These are phyloP conservation scores for Pinus albicaulis DNA, from an alignment of 75 land plant species.

Conservation along the genomic window DNA sequence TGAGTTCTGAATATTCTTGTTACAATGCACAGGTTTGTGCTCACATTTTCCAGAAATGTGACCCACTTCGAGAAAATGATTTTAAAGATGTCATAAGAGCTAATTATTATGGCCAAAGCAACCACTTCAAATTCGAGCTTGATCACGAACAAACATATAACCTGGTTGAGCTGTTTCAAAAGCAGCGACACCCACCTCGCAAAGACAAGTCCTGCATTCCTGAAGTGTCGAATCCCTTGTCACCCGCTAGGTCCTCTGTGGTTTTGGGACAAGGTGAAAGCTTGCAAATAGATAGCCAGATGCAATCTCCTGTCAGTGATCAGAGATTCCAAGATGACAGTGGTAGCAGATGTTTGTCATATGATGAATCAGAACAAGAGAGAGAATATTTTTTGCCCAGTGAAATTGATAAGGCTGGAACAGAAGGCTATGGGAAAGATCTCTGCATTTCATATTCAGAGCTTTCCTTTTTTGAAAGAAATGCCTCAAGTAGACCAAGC, in stretches of 20 bases:
- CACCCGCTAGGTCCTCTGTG: too few relatives aligned
- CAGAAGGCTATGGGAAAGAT: neutral
- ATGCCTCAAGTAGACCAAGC: neutral
- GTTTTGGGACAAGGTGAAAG: too few relatives aligned
- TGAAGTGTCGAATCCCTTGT: too few relatives aligned
- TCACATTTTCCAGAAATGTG: conserved; percentile 13
- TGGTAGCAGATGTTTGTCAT: neutral
- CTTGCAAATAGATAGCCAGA: too few relatives aligned
- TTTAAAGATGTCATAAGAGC: conserved; percentile 49
- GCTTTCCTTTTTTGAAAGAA: neutral
- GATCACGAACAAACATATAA: conserved; percentile 39
- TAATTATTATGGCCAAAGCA: conserved; percentile 36
- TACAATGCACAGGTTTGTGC: conserved; percentile 25
- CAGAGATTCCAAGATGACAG: too few relatives aligned
- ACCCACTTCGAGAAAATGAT: conserved; percentile 35
- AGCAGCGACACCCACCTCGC: too few relatives aligned
- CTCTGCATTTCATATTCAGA: neutral
- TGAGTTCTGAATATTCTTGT: too few relatives aligned
- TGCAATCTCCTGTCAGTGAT: too few relatives aligned
- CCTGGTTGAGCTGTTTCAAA: conserved; percentile 17
- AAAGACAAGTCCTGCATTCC: too few relatives aligned
- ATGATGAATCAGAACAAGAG: neutral
- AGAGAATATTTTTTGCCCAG: neutral
- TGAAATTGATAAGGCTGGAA: neutral
- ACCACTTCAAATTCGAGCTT: conserved; percentile 64